Evolutionary conservation across 2,329 filamentous ascomycete species (phyloP), one percentile per base, ranked within the genome.

Genomic region (Ophiostoma sp.): DNA sequence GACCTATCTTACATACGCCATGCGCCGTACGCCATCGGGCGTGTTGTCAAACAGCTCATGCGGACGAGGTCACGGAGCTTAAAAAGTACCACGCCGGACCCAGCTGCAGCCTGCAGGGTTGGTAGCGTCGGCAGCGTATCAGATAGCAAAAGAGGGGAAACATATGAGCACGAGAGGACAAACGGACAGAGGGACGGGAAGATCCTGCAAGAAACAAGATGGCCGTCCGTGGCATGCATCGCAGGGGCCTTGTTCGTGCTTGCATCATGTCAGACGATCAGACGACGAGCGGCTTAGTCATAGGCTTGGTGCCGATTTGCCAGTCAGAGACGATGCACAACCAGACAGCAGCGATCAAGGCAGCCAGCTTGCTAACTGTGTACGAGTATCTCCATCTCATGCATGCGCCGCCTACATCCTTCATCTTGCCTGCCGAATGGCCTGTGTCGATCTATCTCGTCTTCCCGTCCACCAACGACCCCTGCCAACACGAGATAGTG

Each of bases 171-270:
- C 42, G 42, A 16, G 16, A 27, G 16, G n/a, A 60, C 27, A 38
- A 60, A 36, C 38, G 55, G 55, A 60, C 55, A 9, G 12, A 8
- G 38, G 42, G 55, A 38, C 4, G 27, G n/a, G 14, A 9, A 40
- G 55, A 60, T 60, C 55, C 55, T 60, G 55, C 55, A 60, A 58
- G 52, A 58, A 58, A 58, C 18, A 12, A 38, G 55, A 60, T 18
- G 27, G 27, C 42, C 42, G 11, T 44, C 7, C 42, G 11, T 18
- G 55, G 16, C 27, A 60, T 18, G 55, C 55, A 60, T 60, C 14
- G 55, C 55, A 55, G 36, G 55, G 55, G 27, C 27, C 55, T 36
- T 60, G 7, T 38, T 9, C 8, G 49, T 27, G 27, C 27, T 27
- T 27, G 27, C 27, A 27, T 27, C 27, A 27, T 27, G 27, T 27